Evolutionary conservation across 805 yeast genomes (phyloP).

Genomic region (Scheffersomyces amazonensis): DNA sequence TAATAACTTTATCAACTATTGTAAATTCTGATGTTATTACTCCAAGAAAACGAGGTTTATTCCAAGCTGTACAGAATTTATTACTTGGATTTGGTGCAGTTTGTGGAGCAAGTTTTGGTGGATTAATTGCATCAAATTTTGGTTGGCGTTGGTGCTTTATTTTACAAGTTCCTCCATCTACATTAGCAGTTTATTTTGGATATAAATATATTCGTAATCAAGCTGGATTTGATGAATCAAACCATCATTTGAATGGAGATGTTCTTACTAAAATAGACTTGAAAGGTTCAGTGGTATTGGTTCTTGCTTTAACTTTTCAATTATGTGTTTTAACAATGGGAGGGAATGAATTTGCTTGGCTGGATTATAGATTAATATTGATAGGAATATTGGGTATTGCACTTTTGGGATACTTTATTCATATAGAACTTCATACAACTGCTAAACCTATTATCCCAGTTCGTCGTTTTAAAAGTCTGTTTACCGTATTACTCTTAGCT

Average conservation of each 20-base stretch:
- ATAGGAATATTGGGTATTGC: slow-evolving; percentile 10
- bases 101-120: slow-evolving; percentile 65
- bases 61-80: slow-evolving; percentile 39
- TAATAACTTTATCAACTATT: slow-evolving; percentile 35
- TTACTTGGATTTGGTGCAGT: slow-evolving; percentile 48
- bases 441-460: slow-evolving; percentile 34
- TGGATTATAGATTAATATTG: slow-evolving; percentile 8
- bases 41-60: slow-evolving; percentile 33
- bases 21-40: slow-evolving; percentile 37
- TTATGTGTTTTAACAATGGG: slow-evolving; percentile 23
- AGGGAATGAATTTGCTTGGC: slow-evolving; percentile 18
- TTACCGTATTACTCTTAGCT: slow-evolving; percentile 20
- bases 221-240: slow-evolving; percentile 13
- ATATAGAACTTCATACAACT: slow-evolving; percentile 18
- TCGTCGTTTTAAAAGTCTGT: slow-evolving; percentile 15
- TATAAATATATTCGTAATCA: slow-evolving; percentile 25
- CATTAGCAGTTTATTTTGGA: slow-evolving; percentile 35
- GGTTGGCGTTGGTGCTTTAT: slow-evolving; percentile 71
- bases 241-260: slow-evolving; percentile 1
- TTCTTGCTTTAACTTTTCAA: slow-evolving; percentile 28
- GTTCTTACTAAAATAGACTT: slow-evolving; percentile 27
- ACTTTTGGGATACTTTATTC: slow-evolving; percentile 12
- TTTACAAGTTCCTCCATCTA: slow-evolving; percentile 51
- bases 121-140: slow-evolving; percentile 45
- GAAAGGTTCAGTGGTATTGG: slow-evolving; percentile 28